Evolutionary conservation across 1,139 yeast species (phyloP), one percentile per base, ranked within the genome.

Genomic region (Kodamaea anthophila): DNA sequence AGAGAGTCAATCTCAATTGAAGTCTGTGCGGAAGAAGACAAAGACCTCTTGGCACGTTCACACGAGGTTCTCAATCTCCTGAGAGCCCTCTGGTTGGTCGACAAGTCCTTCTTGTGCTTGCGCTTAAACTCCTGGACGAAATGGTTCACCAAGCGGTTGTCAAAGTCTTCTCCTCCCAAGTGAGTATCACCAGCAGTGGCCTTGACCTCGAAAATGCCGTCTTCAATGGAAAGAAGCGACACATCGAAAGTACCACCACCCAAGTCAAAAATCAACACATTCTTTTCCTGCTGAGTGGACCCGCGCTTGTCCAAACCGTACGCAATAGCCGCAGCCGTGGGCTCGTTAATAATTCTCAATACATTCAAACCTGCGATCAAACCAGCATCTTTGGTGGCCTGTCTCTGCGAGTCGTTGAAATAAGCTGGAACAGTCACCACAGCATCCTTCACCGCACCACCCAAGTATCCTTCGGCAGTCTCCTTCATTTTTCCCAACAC

Each of bases 51-150:
- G 42, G 93, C 93, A 65, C 91, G 82, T 71, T 83, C 94, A 63
- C 87, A 82, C 47, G 91, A 91, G 50, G 93, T 80, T 72, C 93
- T 79, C 57, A 83, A 71, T 74, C 93, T 81, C 65, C 93, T 78
- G 55, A 82, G 65, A 38, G 93, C 86, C 66, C 91, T 79, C 54
- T 81, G 84, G 66, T 82, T 82, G 35, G 70, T 55, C 35, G 82
- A 69, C 50, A 82, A 64, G 58, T 82, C 93, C 57, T 74, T 70
- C 67, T 79, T 80, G 66, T 79, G 69, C 74, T 82, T 82, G 72
- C 85, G 77, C 79, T 81, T 79, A 77, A 82, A 82, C 60, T 82
- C 91, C 49, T 75, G 73, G 54, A 77, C 77, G 67, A 82, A 81
- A 68, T 74, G 82, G 63, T 66, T 80, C 41, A 81, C 82, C 55